Evolutionary conservation across 306 rosid genomes (phyloP).

Genomic region (Biancaea sappan): DNA sequence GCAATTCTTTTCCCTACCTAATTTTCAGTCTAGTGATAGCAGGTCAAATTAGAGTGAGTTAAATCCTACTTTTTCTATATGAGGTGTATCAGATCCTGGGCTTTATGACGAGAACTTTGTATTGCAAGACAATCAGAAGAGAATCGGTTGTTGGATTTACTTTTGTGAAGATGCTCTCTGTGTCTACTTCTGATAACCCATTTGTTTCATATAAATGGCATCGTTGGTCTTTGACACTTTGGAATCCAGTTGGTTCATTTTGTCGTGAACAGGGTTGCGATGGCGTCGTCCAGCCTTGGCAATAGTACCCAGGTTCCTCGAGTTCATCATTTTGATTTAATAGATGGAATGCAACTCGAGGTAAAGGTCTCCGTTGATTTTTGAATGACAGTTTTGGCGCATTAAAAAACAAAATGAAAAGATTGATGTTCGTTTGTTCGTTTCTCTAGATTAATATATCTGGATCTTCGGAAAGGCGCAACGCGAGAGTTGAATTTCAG

Average conservation of each 20-base stretch:
- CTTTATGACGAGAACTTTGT: background rate
- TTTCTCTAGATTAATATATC: constrained; percentile 33
- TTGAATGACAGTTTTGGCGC: background rate
- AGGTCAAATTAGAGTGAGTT: background rate
- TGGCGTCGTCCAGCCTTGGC: constrained; percentile 30
- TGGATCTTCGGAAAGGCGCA: constrained; percentile 33
- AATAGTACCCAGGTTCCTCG: constrained; percentile 13
- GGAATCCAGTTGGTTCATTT: background rate
- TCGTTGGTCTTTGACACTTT: background rate
- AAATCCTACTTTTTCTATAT: background rate
- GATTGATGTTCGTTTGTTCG: background rate
- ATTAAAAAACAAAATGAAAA: background rate
- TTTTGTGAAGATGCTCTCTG: background rate
- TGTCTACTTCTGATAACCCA: background rate
- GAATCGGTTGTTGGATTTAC: constrained; percentile 9
- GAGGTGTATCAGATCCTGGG: background rate
- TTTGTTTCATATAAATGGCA: background rate
- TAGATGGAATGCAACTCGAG: constrained; percentile 37
- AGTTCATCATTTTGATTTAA: constrained; percentile 33
- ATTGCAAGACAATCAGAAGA: background rate
- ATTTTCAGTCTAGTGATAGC: background rate
- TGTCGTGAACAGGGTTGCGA: constrained; percentile 3
- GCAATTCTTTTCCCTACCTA: constrained; percentile 18
- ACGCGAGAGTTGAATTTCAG: constrained; percentile 35
- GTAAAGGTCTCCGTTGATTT: background rate